Evolutionary conservation across 176 grass and related monocot species (phyloP).

Genomic region (Hordeum marinum): DNA sequence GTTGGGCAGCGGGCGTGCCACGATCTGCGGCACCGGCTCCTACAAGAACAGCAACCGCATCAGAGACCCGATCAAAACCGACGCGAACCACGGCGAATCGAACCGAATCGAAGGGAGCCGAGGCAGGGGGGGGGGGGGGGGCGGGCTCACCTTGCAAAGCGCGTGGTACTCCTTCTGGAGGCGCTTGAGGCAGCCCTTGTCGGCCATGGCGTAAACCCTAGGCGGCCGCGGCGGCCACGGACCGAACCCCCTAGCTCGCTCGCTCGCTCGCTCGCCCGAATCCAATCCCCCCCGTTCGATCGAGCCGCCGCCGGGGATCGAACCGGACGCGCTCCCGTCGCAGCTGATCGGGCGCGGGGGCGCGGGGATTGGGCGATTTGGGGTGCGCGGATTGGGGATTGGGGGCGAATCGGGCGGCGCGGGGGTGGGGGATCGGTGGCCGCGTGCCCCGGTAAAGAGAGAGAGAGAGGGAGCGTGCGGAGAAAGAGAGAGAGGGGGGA

Average conservation of each 20-base stretch:
- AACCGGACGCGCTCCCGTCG: neutral
- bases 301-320: neutral
- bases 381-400: neutral
- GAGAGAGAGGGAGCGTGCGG: neutral
- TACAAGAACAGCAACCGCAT: slow-evolving; percentile 20
- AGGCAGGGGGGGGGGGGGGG: neutral
- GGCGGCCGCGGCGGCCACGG: neutral
- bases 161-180: slow-evolving; percentile 98
- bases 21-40: slow-evolving; percentile 97
- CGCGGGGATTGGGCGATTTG: neutral
- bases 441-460: slow-evolving; percentile 23
- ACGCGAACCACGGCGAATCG: too few species aligned
- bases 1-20: slow-evolving; percentile 84
- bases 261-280: neutral
- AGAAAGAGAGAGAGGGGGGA: neutral
- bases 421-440: slow-evolving; percentile 32
- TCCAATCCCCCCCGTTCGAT: neutral
- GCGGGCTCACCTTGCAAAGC: slow-evolving; percentile 70
- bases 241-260: slow-evolving; percentile 15
- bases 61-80: too few species aligned
- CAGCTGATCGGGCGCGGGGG: neutral
- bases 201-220: slow-evolving; percentile 61
- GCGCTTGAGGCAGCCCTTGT: slow-evolving; percentile 88
- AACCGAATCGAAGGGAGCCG: neutral
- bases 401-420: slow-evolving; percentile 16